phyloP scores from a whole-genome alignment of 139 green algal species.

The Picochlorum costavermella region DNA sequence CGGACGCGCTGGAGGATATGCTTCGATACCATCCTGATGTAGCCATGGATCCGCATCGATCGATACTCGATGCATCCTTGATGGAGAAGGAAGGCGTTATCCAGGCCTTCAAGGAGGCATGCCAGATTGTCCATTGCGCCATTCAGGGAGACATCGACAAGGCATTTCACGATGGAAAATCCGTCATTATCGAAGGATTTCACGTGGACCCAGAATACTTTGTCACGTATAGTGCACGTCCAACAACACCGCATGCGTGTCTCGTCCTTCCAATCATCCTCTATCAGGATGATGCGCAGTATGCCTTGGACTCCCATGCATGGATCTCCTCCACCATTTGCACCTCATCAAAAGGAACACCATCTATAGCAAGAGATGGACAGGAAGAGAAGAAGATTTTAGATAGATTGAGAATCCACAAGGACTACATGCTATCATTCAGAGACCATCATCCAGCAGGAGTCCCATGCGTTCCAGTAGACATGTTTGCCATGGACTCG shows the following conservation, averaged over 20 bases:
- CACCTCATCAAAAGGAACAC: too few species aligned
- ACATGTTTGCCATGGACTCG: slow-evolving; percentile 37
- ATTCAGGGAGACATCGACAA: slow-evolving; percentile 79
- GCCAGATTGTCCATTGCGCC: slow-evolving; percentile 43
- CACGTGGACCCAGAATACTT: slow-evolving; percentile 70
- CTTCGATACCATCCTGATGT: slow-evolving; percentile 9
- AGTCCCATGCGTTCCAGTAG: background rate
- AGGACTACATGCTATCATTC: too few species aligned
- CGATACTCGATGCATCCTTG: slow-evolving; percentile 30
- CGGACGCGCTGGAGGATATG: slow-evolving; percentile 72
- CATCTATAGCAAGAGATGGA: too few species aligned
- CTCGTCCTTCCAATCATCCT: too few species aligned
- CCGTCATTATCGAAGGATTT: slow-evolving; percentile 80
- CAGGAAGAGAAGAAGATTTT: too few species aligned
- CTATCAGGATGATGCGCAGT: too few species aligned
- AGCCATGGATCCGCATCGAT: background rate
- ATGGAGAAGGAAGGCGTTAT: background rate
- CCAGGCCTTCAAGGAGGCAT: slow-evolving; percentile 50
- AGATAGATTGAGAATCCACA: too few species aligned
- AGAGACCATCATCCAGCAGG: too few species aligned
- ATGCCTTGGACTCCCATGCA: too few species aligned
- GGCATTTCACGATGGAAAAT: slow-evolving; percentile 76
- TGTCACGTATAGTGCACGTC: slow-evolving; percentile 13
- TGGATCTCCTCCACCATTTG: too few species aligned
- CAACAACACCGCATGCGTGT: too few species aligned